Percentiles rank a stretch among this genome's conserved stretches.
Evolutionary conservation across 1,139 yeast species (phyloP).

Genomic region (Scheffersomyces lignicola): DNA sequence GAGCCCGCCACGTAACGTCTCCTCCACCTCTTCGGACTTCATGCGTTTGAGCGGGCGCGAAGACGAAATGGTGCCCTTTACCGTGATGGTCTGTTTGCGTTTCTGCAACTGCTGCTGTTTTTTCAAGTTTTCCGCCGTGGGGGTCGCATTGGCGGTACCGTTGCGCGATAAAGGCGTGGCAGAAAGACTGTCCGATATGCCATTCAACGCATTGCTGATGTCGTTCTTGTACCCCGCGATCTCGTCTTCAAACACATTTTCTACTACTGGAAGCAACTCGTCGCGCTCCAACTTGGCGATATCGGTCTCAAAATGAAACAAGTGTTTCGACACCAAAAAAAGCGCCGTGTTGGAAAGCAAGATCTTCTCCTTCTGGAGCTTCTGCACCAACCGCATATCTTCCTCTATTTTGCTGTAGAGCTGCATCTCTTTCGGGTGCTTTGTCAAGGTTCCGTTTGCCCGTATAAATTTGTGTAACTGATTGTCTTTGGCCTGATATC

Average conservation of each 20-base stretch:
- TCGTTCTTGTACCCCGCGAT: conserved; percentile 11
- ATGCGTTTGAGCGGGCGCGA: conserved; percentile 28
- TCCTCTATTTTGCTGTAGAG: conserved; percentile 66
- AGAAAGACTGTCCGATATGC: conserved; percentile 25
- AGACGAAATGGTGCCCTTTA: conserved; percentile 16
- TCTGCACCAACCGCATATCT: conserved; percentile 60
- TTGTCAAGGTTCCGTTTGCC: conserved; percentile 78
- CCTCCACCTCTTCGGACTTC: conserved; percentile 25
- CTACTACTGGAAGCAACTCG: conserved; percentile 69
- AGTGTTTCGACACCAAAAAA: conserved; percentile 72
- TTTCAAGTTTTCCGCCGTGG: conserved; percentile 22
- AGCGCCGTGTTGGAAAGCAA: conserved; percentile 81
- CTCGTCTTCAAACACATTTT: conserved; percentile 21
- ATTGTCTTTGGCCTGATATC: conserved; percentile 70
- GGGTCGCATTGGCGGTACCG: conserved; percentile 18
- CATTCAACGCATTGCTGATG: conserved; percentile 15
- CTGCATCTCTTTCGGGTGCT: conserved; percentile 80
- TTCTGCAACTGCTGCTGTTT: conserved; percentile 23
- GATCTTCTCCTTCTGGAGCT: conserved; percentile 75
- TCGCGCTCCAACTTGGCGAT: conserved; percentile 75
- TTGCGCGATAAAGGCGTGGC: conserved; percentile 36
- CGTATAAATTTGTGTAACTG: conserved; percentile 81
- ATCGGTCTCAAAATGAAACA: conserved; percentile 71
- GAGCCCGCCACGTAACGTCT: conserved; percentile 10
- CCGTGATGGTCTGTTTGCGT: conserved; percentile 21